Evolutionary conservation across 768 basidiomycete genomes (phyloP).

Genomic region (Leccinum imitatum): DNA sequence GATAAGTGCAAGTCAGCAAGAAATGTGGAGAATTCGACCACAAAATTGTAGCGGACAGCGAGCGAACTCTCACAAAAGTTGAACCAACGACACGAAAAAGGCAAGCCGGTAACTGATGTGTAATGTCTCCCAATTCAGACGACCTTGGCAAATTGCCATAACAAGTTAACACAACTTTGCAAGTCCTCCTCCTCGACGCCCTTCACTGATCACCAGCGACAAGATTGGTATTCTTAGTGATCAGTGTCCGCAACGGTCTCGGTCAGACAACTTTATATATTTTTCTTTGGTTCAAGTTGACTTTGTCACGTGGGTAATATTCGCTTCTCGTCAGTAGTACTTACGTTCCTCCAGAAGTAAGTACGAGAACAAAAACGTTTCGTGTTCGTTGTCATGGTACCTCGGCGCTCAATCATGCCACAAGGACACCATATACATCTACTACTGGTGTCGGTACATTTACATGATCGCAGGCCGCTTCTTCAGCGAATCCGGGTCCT

Average conservation of each 20-base stretch:
- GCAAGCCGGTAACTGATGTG: conserved; percentile 40
- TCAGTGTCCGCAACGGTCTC: conserved; percentile 14
- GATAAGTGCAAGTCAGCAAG: conserved; percentile 17
- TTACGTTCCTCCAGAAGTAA: not conserved
- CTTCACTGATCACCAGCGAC: conserved; percentile 15
- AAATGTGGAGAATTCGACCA: not conserved
- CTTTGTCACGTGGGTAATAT: conserved; percentile 35
- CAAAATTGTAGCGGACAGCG: not conserved
- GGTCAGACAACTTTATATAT: conserved; percentile 30
- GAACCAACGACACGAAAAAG: conserved; percentile 41
- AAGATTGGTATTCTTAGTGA: conserved; percentile 11
- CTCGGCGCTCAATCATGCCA: not conserved
- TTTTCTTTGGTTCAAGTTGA: conserved; percentile 56
- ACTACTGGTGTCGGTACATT: not conserved
- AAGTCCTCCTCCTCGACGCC: not conserved
- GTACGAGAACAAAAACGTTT: conserved; percentile 13
- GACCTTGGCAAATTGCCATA: conserved; percentile 28
- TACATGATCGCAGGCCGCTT: conserved; percentile 20
- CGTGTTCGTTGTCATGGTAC: conserved; percentile 13
- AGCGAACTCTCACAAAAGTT: conserved; percentile 30
- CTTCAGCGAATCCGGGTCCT: conserved; percentile 23
- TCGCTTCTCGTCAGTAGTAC: not conserved
- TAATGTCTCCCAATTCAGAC: conserved; percentile 46
- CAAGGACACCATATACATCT: not conserved
- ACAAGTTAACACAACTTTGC: conserved; percentile 21